Percentiles rank a stretch among this genome's conserved stretches.
These are phyloP conservation scores for Saturnispora halmiae DNA, from an alignment of 805 yeast species.

Conservation along the genomic window DNA sequence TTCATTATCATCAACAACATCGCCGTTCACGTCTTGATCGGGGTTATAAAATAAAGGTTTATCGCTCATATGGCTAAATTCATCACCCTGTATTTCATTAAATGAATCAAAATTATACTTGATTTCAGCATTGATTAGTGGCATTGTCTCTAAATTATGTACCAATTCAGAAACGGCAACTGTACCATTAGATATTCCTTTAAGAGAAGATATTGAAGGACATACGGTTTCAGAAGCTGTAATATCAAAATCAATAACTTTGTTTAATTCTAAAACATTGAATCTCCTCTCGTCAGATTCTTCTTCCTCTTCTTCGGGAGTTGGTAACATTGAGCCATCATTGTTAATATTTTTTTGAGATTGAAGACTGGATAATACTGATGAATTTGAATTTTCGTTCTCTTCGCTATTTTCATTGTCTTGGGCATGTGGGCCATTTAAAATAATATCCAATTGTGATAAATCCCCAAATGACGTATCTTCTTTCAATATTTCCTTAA, in stretches of 20 bases:
- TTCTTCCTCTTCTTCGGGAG: neutral
- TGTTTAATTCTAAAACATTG: neutral
- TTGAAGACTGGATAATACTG: neutral
- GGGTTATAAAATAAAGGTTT: too few relatives aligned
- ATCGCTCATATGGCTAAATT: too few relatives aligned
- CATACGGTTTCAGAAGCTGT: conserved; percentile 40
- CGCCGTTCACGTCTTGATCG: too few relatives aligned
- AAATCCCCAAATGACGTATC: conserved; percentile 5
- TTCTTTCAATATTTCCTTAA: conserved; percentile 4
- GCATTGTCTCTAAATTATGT: conserved; percentile 1
- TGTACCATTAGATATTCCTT: conserved; percentile 27
- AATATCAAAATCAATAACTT: conserved; percentile 2
- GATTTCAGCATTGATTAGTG: conserved; percentile 5
- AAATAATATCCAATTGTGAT: neutral
- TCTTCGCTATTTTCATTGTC: too few relatives aligned
- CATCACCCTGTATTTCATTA: neutral
- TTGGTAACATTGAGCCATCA: neutral
- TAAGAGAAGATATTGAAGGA: conserved; percentile 59
- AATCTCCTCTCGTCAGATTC: too few relatives aligned
- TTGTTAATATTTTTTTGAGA: neutral
- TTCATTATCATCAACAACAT: neutral
- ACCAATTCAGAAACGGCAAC: conserved; percentile 18
- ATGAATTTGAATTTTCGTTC: too few relatives aligned
- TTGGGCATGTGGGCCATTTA: too few relatives aligned
- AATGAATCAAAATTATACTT: conserved; percentile 6